phyloP scores from a whole-genome alignment of 768 basidiomycete species.

The Tricholoma saponaceum region DNA sequence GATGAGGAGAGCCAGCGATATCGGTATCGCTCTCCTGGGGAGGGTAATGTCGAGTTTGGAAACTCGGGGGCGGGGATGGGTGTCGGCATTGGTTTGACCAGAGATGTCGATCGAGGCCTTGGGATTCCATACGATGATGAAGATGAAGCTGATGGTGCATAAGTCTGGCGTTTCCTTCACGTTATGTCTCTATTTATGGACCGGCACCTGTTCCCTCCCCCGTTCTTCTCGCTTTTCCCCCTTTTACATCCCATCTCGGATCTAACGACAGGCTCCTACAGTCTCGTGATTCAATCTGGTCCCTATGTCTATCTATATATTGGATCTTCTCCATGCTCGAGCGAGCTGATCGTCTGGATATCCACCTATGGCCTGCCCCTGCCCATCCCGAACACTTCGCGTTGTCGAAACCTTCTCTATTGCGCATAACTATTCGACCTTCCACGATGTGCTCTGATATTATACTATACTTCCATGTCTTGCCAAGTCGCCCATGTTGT shows the following conservation, averaged over 20 bases:
- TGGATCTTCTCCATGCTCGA: no score
- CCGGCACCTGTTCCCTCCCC: background rate
- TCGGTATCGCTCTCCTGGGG: background rate
- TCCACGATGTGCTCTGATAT: no score
- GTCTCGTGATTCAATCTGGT: no score
- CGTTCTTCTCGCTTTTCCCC: background rate
- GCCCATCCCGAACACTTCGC: no score
- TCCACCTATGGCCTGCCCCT: no score
- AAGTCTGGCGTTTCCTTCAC: background rate
- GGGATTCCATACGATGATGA: conserved; percentile 3
- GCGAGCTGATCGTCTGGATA: no score
- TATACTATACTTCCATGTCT: no score
- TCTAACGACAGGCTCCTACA: no score
- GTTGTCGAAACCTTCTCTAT: no score
- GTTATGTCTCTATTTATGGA: background rate
- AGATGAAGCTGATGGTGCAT: background rate
- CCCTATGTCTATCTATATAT: no score
- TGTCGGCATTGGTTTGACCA: background rate
- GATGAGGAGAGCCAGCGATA: background rate
- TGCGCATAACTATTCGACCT: no score
- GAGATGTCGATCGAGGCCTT: background rate
- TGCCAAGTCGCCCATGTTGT: no score
- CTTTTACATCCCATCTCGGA: background rate
- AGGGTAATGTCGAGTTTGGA: background rate
- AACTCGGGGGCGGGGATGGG: background rate